Evolutionary conservation across 768 basidiomycete genomes (phyloP).

Genomic region (Suillus tomentosus): DNA sequence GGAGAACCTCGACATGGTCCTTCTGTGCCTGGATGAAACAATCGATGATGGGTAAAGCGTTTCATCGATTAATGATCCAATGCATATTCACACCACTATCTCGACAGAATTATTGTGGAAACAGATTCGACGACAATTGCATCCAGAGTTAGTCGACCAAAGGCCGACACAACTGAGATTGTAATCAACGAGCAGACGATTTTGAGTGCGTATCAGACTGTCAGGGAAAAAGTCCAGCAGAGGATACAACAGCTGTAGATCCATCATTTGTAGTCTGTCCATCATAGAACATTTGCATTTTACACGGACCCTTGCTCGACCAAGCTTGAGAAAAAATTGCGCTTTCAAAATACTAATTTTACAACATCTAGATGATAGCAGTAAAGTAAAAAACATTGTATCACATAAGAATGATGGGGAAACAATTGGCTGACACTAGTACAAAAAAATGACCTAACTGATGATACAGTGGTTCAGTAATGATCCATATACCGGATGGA

Average conservation of each 20-base stretch:
- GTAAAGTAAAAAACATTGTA: not conserved
- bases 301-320: not conserved
- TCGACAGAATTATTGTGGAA: slow-evolving; percentile 86
- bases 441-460: slow-evolving; percentile 1
- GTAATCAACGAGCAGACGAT: slow-evolving; percentile 98
- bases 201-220: slow-evolving; percentile 89
- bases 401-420: not conserved
- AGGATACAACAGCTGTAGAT: slow-evolving; percentile 74
- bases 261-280: slow-evolving; percentile 21
- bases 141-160: slow-evolving; percentile 88
- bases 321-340: not conserved
- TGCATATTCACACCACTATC: slow-evolving; percentile 15
- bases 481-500: not conserved
- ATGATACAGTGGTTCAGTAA: not conserved
- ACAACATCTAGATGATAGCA: not conserved
- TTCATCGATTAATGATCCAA: not conserved
- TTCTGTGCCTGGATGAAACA: slow-evolving; percentile 94
- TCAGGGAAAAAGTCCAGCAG: slow-evolving; percentile 83
- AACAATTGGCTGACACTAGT: not conserved
- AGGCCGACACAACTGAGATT: slow-evolving; percentile 92
- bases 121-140: slow-evolving; percentile 97
- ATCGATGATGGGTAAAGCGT: slow-evolving; percentile 91
- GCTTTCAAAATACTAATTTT: not conserved
- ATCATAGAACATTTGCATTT: not conserved
- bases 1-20: slow-evolving; percentile 91